Conservation (phyloP, 352 stramenopile genomes). For the Phytophthora sp. region DNA sequence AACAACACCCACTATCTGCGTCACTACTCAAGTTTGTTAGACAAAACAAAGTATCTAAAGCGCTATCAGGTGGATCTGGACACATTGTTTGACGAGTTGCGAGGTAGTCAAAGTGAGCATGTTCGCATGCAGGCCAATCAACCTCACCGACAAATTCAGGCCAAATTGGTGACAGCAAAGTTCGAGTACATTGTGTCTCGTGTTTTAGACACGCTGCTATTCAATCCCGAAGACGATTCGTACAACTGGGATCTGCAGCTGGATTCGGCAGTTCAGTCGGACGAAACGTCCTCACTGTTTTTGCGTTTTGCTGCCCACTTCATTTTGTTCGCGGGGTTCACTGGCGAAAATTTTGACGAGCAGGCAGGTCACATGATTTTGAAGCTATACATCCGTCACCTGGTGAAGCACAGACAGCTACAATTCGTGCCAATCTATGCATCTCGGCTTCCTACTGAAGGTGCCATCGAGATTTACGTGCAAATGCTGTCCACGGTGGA, state of each 20-base stretch:
- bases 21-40: slow-evolving; percentile 57
- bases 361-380: slow-evolving; percentile 77
- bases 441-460: slow-evolving; percentile 61
- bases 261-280: slow-evolving; percentile 40
- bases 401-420: slow-evolving; percentile 80
- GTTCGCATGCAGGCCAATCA: slow-evolving; percentile 77
- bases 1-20: slow-evolving; percentile 69
- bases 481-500: slow-evolving; percentile 73
- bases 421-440: slow-evolving; percentile 81
- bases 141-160: slow-evolving; percentile 77
- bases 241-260: slow-evolving; percentile 80
- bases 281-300: slow-evolving; percentile 60
- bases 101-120: slow-evolving; percentile 59
- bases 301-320: slow-evolving; percentile 86
- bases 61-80: slow-evolving; percentile 74
- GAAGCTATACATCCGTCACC: slow-evolving; percentile 83
- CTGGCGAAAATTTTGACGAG: slow-evolving; percentile 69
- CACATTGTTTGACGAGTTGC: slow-evolving; percentile 79
- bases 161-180: slow-evolving; percentile 78
- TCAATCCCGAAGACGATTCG: slow-evolving; percentile 44
- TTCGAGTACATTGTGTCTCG: slow-evolving; percentile 79
- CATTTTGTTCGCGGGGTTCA: slow-evolving; percentile 74
- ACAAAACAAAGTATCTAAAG: slow-evolving; percentile 81
- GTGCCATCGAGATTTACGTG: slow-evolving; percentile 73
- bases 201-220: slow-evolving; percentile 63